A percentile compares a stretch with the other conserved stretches of the same genome.
These are phyloP conservation scores for Russula earlei DNA, from an alignment of 768 basidiomycete genomes.

Conservation along the genomic window DNA sequence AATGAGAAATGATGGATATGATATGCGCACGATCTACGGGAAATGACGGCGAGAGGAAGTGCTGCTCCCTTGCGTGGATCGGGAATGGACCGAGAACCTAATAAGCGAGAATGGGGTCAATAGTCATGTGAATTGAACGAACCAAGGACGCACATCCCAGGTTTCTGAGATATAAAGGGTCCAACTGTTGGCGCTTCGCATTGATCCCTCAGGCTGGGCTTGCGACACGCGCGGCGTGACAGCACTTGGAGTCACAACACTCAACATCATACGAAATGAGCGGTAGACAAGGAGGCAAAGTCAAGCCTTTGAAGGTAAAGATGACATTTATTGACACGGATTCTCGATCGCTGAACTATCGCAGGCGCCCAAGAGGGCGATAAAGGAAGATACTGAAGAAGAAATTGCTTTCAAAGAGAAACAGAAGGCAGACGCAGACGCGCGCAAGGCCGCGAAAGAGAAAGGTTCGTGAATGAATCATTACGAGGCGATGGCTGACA, in stretches of 20 bases:
- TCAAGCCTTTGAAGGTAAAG: conserved; percentile 76
- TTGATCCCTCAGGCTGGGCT: not conserved
- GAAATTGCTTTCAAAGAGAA: conserved; percentile 65
- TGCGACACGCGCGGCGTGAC: not conserved
- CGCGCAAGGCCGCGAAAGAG: conserved; percentile 60
- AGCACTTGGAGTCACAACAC: not conserved
- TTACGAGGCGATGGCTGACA: not conserved
- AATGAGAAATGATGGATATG: not conserved
- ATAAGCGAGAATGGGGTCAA: not conserved
- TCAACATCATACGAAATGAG: conserved; percentile 33
- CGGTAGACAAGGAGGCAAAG: conserved; percentile 72
- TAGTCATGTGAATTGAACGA: not conserved
- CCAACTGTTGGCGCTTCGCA: not conserved
- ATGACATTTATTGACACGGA: not conserved
- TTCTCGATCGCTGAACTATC: not conserved
- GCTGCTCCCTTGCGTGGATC: conserved; percentile 74
- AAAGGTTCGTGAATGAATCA: conserved; percentile 41
- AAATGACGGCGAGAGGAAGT: conserved; percentile 69
- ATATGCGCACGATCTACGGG: conserved; percentile 50
- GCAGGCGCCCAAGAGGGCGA: conserved; percentile 78
- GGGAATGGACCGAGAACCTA: conserved; percentile 81
- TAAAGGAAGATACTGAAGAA: conserved; percentile 62
- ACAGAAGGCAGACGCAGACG: conserved; percentile 67
- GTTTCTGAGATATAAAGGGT: not conserved
- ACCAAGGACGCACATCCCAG: conserved; percentile 63